phyloP scores from a whole-genome alignment of 345 rosid genomes.

The Moringa oleifera region DNA sequence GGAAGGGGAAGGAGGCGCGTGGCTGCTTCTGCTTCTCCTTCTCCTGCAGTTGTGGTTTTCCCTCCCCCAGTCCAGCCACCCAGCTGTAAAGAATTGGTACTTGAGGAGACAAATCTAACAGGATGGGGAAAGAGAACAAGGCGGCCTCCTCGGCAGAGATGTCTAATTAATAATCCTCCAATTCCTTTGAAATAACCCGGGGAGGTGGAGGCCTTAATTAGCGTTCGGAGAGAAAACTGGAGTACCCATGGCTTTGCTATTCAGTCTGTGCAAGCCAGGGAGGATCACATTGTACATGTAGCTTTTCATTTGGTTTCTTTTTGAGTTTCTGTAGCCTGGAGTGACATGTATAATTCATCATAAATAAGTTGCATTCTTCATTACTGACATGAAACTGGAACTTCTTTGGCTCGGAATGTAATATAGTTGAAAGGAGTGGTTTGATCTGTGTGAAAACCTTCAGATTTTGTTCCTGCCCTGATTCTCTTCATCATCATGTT shows the following conservation, averaged over 20 bases:
- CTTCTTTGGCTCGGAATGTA: too few species aligned
- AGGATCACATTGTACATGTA: constrained; percentile 10
- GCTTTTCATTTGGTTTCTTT: background rate
- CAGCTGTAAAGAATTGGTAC: constrained; percentile 28
- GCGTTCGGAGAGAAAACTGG: constrained; percentile 8
- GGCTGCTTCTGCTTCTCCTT: constrained; percentile 5
- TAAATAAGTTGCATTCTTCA: too few species aligned
- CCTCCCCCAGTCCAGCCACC: constrained; percentile 22
- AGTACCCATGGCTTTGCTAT: constrained; percentile 4
- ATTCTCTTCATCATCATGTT: too few species aligned
- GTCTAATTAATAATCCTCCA: constrained; percentile 29
- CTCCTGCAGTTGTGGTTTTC: constrained; percentile 9
- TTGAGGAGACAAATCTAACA: constrained; percentile 44
- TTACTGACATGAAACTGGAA: too few species aligned
- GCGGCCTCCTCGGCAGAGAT: constrained; percentile 66
- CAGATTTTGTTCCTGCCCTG: too few species aligned
- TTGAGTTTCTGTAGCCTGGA: background rate
- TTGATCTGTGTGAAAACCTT: too few species aligned
- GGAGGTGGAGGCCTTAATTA: background rate
- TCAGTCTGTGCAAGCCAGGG: background rate
- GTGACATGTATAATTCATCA: constrained; percentile 18
- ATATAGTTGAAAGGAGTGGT: too few species aligned
- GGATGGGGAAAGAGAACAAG: constrained; percentile 90
- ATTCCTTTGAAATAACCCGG: constrained; percentile 12
- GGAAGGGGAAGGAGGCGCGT: constrained; percentile 48